Evolutionary conservation across 805 yeast genomes (phyloP), one percentile per base, ranked within the genome.

Genomic region (Metschnikowia cerradonensis): DNA sequence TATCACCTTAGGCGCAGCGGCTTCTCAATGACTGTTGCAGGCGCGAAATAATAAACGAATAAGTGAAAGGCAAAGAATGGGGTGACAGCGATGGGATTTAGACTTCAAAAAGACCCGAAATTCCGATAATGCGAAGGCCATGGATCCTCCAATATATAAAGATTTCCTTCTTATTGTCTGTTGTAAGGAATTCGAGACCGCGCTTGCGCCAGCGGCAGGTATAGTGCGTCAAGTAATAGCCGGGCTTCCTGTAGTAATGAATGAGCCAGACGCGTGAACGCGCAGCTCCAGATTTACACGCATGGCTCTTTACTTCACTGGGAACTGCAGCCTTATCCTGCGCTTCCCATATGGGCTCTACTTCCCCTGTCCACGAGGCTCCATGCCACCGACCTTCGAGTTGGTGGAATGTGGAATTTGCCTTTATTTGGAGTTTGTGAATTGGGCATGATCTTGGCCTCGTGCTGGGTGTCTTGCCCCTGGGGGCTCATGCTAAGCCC

Each of bases 251-350:
- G 36, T 13, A 15, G 38, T 20, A 42, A 41, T 32, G 45, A 19
- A 15, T 41, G 11, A 19, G 41, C 31, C 45, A 42, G 36, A 42
- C 45, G 45, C 45, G 45, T 42, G 38, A 14, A 33, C 38, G 45
- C 45, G 45, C 45, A 33, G 45, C 45, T 33, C 38, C 45, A 42
- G 45, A 42, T 42, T 42, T 33, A 30, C 38, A 42, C 34, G 38
- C 37, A 42, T 32, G 45, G 37, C 19, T n/a, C 30, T 20, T 14
- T 13, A n/a, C 11, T n/a, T 42, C 20, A 8, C 38, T 10, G 38
- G 34, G 10, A 32, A 32, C 31, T 33, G 45, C 38, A 32, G 37
- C 11, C n/a, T 7, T 22, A 3, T 26, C 33, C 43, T 40, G 43
- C 43, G n/a, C 43, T 40, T 26, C 20, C 20, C n/a, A 14, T 15